Conservation (phyloP, 768 basidiomycete species). For the Mycena haematopus region DNA sequence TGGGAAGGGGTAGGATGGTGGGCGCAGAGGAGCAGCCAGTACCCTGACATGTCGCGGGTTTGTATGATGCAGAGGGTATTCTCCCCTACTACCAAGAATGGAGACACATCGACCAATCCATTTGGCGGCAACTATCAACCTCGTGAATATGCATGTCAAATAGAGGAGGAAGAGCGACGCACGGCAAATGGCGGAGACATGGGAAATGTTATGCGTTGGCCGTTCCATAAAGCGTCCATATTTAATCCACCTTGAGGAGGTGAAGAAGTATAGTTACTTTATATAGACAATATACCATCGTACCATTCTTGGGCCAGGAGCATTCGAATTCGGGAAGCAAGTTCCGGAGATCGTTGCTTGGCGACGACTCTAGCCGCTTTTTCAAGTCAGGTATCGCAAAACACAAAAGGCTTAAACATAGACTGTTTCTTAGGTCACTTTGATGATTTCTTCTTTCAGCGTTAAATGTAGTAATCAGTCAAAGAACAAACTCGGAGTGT, state of each 20-base stretch:
- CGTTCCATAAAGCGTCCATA: constrained; percentile 43
- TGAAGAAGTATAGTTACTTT: not conserved
- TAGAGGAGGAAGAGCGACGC: constrained; percentile 20
- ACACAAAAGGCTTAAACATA: constrained; percentile 55
- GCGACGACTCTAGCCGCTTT: constrained; percentile 14
- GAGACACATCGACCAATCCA: constrained; percentile 58
- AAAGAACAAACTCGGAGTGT: constrained; percentile 38
- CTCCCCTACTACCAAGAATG: constrained; percentile 45
- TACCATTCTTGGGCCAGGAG: constrained; percentile 50
- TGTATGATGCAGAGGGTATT: constrained; percentile 55
- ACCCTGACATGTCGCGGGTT: constrained; percentile 48
- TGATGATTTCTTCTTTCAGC: constrained; percentile 2
- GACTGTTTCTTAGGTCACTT: constrained; percentile 42
- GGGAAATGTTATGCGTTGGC: constrained; percentile 39
- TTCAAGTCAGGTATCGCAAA: constrained; percentile 33
- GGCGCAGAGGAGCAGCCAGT: constrained; percentile 52
- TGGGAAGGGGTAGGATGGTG: constrained; percentile 59
- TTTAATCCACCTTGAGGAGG: constrained; percentile 35
- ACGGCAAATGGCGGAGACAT: constrained; percentile 51
- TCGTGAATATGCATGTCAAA: not conserved
- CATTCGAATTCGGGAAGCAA: constrained; percentile 39
- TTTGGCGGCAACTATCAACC: constrained; percentile 50
- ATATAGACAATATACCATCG: not conserved
- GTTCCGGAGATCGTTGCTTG: constrained; percentile 30
- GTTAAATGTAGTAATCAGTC: not conserved